Base-by-base conservation (phyloP, 306 rosid genomes). In the Arachis hypogaea region DNA sequence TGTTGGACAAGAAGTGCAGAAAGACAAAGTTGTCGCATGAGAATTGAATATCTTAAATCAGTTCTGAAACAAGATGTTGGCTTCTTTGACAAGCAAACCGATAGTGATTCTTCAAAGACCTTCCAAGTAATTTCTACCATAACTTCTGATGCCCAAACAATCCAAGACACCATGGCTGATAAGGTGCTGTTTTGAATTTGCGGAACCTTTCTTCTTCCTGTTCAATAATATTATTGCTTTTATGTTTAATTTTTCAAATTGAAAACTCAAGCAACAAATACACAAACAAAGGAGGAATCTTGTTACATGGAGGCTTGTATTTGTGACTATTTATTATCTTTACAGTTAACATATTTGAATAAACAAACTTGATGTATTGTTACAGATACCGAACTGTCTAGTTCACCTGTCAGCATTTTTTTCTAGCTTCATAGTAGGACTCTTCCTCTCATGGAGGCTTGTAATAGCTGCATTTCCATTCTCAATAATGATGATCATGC, bases 1-100 rank as follows among this genome's bases (percentile, higher is more conserved):
- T 89, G 93, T 79, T 89, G 97, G 96, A 87, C 90, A 28, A 86
- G 96, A 86, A 92, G 88, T 7, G 93, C 91, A 52, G 97, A 92
- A 77, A 87, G 97, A 72, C 96, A 89, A 75, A 85, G 87, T 14
- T 87, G 89, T 6, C 78, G 87, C 18, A 81, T 92, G 87, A 78
- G 91, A 78, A 83, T 22, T 62, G 91, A 83, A 69, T 90, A 88
- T 79, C 87, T 92, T 1, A 87, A 81, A 68, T 86, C 93, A 45
- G 83, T 92, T 9, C 85, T 92, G 1, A 77, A 81, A 55, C 96
- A 92, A 83, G 97, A 92, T 63, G 91, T 83, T 44, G 88, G 93
- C 52, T 92, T 86, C 84, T 92, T 92, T 11, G 96, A 78, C 78
- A 86, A 57, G 60, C 85, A 89, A 78, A 59, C 82, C 9, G 72